phyloP scores from a whole-genome alignment of 768 basidiomycete species.

The Cubamyces sp. region DNA sequence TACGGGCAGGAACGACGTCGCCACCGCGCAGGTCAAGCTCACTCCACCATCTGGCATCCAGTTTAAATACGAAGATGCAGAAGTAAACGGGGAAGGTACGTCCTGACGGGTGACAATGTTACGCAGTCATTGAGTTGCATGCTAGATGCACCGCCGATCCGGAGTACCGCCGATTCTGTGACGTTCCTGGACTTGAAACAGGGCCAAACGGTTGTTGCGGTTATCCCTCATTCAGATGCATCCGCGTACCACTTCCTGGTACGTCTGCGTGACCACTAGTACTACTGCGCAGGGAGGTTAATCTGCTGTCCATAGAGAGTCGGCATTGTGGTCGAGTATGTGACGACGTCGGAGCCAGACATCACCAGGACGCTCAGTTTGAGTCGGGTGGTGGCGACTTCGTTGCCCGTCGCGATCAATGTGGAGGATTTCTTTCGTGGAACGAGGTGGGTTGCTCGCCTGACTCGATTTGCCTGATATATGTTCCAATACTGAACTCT shows the following conservation, averaged over 20 bases:
- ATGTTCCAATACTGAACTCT: background rate
- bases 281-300: background rate
- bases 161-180: slow-evolving; percentile 48
- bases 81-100: slow-evolving; percentile 42
- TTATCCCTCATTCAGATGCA: slow-evolving; percentile 69
- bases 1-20: slow-evolving; percentile 71
- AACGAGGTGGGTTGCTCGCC: slow-evolving; percentile 54
- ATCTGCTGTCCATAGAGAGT: slow-evolving; percentile 57
- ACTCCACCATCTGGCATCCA: slow-evolving; percentile 55
- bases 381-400: slow-evolving; percentile 60
- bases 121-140: background rate
- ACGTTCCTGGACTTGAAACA: slow-evolving; percentile 52
- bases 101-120: background rate
- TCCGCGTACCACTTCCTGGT: slow-evolving; percentile 67
- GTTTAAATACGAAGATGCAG: slow-evolving; percentile 50
- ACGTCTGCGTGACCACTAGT: slow-evolving; percentile 29
- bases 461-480: background rate
- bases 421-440: slow-evolving; percentile 97
- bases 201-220: slow-evolving; percentile 50
- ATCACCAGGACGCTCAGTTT: slow-evolving; percentile 57
- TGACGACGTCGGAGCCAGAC: slow-evolving; percentile 54
- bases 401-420: slow-evolving; percentile 87
- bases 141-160: slow-evolving; percentile 32
- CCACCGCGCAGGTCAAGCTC: slow-evolving; percentile 55
- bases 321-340: slow-evolving; percentile 68